These are phyloP conservation scores for Boletus semigastroideus DNA, from an alignment of 1,284 basidiomycete genomes.

Conservation along the genomic window DNA sequence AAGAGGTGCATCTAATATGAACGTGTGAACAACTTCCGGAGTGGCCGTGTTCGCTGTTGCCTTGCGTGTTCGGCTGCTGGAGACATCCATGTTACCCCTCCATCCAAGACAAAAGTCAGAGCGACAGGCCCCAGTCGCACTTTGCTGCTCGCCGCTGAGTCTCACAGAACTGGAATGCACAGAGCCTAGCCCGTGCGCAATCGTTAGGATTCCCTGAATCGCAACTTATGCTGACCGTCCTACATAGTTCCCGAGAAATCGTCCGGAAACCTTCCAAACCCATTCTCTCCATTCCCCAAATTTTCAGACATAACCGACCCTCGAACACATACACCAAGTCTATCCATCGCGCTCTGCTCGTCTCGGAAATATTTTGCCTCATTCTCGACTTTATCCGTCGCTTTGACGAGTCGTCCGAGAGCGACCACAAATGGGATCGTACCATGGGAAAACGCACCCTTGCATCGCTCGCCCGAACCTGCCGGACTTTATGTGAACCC, in stretches of 20 bases:
- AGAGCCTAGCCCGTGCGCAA: slow-evolving; percentile 5
- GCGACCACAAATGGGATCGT: slow-evolving; percentile 18
- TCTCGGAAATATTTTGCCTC: slow-evolving; percentile 25
- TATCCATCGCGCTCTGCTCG: slow-evolving; percentile 25
- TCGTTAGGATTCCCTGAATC: neutral
- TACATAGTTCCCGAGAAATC: neutral
- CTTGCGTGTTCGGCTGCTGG: neutral
- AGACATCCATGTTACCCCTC: slow-evolving; percentile 1
- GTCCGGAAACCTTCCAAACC: neutral
- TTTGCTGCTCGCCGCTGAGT: neutral
- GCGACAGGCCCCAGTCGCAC: neutral
- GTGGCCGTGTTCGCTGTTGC: neutral
- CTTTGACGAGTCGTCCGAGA: slow-evolving; percentile 24
- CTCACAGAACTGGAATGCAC: neutral
- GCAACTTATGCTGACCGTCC: slow-evolving; percentile 2
- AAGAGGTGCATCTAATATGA: neutral
- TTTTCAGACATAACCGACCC: neutral
- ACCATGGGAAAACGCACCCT: slow-evolving; percentile 22
- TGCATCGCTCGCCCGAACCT: slow-evolving; percentile 26
- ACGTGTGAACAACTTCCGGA: slow-evolving; percentile 1
- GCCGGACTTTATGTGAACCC: slow-evolving; percentile 21
- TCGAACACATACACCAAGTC: neutral
- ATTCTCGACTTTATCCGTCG: slow-evolving; percentile 23
- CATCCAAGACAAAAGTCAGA: neutral
- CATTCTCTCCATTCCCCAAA: slow-evolving; percentile 2